Conservation (phyloP, 805 yeast species). For the Ogataea polymorpha region DNA sequence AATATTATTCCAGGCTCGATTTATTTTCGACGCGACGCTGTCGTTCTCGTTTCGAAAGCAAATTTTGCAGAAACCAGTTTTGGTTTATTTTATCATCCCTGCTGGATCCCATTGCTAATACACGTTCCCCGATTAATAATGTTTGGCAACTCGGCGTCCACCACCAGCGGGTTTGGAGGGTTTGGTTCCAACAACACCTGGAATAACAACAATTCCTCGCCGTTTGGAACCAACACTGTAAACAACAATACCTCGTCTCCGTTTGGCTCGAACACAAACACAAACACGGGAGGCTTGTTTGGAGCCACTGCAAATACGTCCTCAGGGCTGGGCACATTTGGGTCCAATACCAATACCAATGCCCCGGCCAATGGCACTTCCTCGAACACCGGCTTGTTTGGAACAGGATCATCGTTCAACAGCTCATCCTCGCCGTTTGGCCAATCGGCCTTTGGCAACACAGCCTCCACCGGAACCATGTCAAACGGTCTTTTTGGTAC, state of each 20-base stretch:
- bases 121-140: conserved; percentile 20
- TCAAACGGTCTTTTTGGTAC: conserved; percentile 19
- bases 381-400: conserved; percentile 27
- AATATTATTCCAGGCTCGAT: neutral
- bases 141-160: conserved; percentile 45
- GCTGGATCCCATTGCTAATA: conserved; percentile 4
- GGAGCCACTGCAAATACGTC: conserved; percentile 29
- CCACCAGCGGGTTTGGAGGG: conserved; percentile 52
- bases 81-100: conserved; percentile 1
- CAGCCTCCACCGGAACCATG: conserved; percentile 3
- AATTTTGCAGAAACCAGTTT: conserved; percentile 5
- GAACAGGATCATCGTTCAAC: conserved; percentile 20
- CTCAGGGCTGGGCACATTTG: conserved; percentile 35
- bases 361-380: conserved; percentile 22
- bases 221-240: conserved; percentile 29
- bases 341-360: conserved; percentile 21
- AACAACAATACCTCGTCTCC: conserved; percentile 15
- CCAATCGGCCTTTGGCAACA: conserved; percentile 40
- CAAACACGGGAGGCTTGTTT: conserved; percentile 35
- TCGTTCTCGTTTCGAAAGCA: neutral
- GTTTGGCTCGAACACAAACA: conserved; percentile 22
- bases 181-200: conserved; percentile 25
- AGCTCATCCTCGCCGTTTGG: conserved; percentile 41
- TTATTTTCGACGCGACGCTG: conserved; percentile 10
- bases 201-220: conserved; percentile 16